Evolutionary conservation across 2,329 filamentous ascomycete genomes (phyloP), one percentile per base, ranked within the genome.

Genomic region (Alternaria arborescens): DNA sequence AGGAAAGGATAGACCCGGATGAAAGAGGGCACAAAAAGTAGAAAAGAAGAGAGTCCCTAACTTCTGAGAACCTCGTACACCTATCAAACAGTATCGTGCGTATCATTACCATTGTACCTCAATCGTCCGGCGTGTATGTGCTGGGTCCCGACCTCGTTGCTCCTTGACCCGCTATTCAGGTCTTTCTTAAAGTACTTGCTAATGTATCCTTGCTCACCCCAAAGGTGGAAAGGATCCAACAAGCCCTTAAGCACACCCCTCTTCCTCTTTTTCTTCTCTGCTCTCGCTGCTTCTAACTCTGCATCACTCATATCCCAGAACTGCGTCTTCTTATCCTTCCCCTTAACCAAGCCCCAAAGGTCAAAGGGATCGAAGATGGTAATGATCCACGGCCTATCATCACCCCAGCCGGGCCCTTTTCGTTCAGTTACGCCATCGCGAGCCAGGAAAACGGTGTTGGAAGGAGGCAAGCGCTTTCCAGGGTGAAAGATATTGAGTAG

Each of bases 401-500:
- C 83, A 3, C 80, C 70, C 76, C 81, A 85, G 0, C 83, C 84
- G 1, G 83, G 83, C 0, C 84, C 84, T 44, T 78, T 74, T 6
- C 83, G 68, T 68, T 87, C 85, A 0, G 83, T 86, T 34, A 82
- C 77, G 0, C 85, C 85, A 69, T 87, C 84, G 12, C 74, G 65
- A 5, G 81, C 79, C 1, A 87, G 74, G 61, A 85, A 87, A 5
- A 84, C 76, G 38, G 82, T 83, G 65, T 83, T 82, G 3, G 81
- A 82, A 6, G 72, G 72, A 0, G 85, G 85, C 7, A 87, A 73
- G 28, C 78, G 82, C 34, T 76, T 80, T 38, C 83, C 84, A 0
- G 85, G 85, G 55, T 85, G 84, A 47, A 80, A 84, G 20, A 83
- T 56, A 60, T 85, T 85, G n/a, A 86, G 74, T 52, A 87, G 64